These are phyloP conservation scores for Aspergillus sp. DNA, from an alignment of 2,329 filamentous ascomycete species.

Conservation along the genomic window DNA sequence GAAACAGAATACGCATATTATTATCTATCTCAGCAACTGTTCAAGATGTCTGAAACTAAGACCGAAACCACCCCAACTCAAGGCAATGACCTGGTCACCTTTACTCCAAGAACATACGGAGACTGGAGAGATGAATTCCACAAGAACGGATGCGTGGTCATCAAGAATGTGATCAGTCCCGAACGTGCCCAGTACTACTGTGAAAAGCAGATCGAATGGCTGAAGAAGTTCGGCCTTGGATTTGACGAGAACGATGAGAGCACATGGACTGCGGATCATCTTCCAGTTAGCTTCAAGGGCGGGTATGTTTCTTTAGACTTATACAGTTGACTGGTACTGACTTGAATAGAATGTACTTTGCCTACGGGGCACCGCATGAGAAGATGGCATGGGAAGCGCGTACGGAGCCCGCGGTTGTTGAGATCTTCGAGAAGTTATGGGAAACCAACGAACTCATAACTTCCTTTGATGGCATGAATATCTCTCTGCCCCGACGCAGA, in stretches of 20 bases:
- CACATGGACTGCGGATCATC: too few relatives aligned
- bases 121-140: too few relatives aligned
- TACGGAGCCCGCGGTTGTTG: conserved; percentile 37
- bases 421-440: conserved; percentile 41
- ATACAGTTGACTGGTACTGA: not conserved
- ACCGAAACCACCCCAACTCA: too few relatives aligned
- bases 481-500: too few relatives aligned
- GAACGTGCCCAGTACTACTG: conserved; percentile 38
- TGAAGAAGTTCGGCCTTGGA: conserved; percentile 37
- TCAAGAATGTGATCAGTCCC: conserved; percentile 4
- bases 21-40: too few relatives aligned
- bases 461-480: too few relatives aligned
- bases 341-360: conserved; percentile 14
- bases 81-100: too few relatives aligned
- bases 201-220: conserved; percentile 39
- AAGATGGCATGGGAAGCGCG: conserved; percentile 43
- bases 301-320: conserved; percentile 33
- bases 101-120: too few relatives aligned
- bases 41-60: too few relatives aligned
- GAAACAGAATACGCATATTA: too few relatives aligned
- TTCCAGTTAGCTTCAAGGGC: conserved; percentile 27
- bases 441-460: conserved; percentile 14
- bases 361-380: conserved; percentile 37
- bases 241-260: conserved; percentile 33
- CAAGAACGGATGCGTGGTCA: too few relatives aligned